phyloP scores from a whole-genome alignment of 1,284 basidiomycete genomes.

The Pascua sp. region DNA sequence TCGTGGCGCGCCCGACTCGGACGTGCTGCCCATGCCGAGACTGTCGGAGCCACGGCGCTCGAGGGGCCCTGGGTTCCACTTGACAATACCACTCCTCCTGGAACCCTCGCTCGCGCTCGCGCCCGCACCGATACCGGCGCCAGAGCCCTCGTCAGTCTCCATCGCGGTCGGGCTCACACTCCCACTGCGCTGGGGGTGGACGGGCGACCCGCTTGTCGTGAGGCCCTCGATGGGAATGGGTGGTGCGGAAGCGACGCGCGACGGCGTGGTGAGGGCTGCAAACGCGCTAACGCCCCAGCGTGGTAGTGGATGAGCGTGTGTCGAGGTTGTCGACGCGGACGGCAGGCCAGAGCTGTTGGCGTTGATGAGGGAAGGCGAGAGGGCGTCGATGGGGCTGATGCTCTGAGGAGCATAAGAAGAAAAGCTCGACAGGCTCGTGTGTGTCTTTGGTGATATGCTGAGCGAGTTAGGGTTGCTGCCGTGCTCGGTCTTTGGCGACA shows the following conservation, averaged over 20 bases:
- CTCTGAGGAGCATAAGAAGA: too few species aligned
- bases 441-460: not conserved
- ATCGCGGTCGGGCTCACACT: slow-evolving; percentile 8
- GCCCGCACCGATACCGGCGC: too few species aligned
- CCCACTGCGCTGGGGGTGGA: not conserved
- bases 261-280: slow-evolving; percentile 15
- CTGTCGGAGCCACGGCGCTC: not conserved
- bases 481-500: not conserved
- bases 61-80: too few species aligned
- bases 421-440: too few species aligned
- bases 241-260: slow-evolving; percentile 30
- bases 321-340: too few species aligned
- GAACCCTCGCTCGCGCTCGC: too few species aligned
- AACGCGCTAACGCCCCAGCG: slow-evolving; percentile 22
- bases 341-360: too few species aligned
- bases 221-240: slow-evolving; percentile 34
- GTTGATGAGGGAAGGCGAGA: too few species aligned
- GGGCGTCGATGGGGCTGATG: too few species aligned
- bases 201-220: slow-evolving; percentile 35
- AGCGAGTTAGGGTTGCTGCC: not conserved
- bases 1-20: slow-evolving; percentile 1
- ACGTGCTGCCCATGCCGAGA: not conserved
- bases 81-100: not conserved
- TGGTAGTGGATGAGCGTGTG: slow-evolving; percentile 8
- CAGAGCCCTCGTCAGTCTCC: slow-evolving; percentile 17